Percentiles rank a stretch among this genome's conserved stretches.
Conservation (phyloP, 2,329 filamentous ascomycete species). For the Ophiostoma novo-ulmi region DNA sequence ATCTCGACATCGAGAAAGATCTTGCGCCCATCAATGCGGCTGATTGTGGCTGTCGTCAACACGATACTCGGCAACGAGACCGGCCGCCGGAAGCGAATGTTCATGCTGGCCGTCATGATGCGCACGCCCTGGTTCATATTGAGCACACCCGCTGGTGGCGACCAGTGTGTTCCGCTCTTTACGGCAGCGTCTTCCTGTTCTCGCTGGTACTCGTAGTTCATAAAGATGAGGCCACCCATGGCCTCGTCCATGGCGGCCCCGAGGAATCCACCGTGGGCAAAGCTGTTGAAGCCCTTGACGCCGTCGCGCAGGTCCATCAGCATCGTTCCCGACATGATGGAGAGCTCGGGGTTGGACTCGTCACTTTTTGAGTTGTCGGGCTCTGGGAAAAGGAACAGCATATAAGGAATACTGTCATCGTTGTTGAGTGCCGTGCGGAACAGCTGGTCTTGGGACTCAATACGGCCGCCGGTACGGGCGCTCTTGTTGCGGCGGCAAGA, state of each 20-base stretch:
- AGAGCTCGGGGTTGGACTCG: slow-evolving; percentile 20
- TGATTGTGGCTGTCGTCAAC: slow-evolving; percentile 16
- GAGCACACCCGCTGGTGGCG: slow-evolving; percentile 14
- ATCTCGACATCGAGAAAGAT: slow-evolving; percentile 22
- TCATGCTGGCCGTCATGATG: slow-evolving; percentile 24
- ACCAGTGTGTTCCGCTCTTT: neutral
- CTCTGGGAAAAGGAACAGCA: slow-evolving; percentile 29
- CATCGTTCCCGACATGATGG: slow-evolving; percentile 26
- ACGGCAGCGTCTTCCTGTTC: slow-evolving; percentile 6
- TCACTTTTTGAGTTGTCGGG: slow-evolving; percentile 17
- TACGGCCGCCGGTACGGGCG: neutral
- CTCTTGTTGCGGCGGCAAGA: neutral
- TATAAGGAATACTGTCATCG: slow-evolving; percentile 27
- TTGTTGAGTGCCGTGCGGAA: slow-evolving; percentile 23
- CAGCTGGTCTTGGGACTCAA: slow-evolving; percentile 23
- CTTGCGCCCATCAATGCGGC: slow-evolving; percentile 26
- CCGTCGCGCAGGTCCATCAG: slow-evolving; percentile 28
- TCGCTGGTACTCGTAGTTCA: slow-evolving; percentile 28
- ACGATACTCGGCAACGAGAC: slow-evolving; percentile 19
- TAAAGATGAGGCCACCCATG: slow-evolving; percentile 30
- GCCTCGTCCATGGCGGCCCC: slow-evolving; percentile 31
- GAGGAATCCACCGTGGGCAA: slow-evolving; percentile 31
- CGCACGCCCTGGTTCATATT: slow-evolving; percentile 16
- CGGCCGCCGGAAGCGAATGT: slow-evolving; percentile 22
- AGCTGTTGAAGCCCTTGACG: slow-evolving; percentile 29